Evolutionary conservation across 495 filamentous ascomycete genomes (phyloP).

Genomic region (Ramalina peruviana): DNA sequence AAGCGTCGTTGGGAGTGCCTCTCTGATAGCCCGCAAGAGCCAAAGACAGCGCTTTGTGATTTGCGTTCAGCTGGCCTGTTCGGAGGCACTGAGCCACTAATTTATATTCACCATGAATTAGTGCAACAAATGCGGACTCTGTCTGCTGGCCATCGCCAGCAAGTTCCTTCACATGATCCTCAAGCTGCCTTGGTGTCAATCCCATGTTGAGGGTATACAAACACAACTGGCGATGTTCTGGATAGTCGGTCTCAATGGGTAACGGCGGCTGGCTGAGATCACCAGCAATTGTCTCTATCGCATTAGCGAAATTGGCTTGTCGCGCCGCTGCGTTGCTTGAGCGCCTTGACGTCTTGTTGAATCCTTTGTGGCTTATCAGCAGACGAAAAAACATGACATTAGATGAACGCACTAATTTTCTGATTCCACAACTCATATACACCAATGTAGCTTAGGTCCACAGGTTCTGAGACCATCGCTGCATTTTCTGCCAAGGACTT

Average conservation of each 20-base stretch:
- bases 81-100: constrained; percentile 33
- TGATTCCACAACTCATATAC: constrained; percentile 70
- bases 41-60: constrained; percentile 38
- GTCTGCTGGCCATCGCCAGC: constrained; percentile 52
- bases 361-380: constrained; percentile 5
- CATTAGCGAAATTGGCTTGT: constrained; percentile 28
- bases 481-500: constrained; percentile 47
- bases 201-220: constrained; percentile 66
- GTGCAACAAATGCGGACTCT: constrained; percentile 63
- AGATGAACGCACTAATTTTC: constrained; percentile 40
- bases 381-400: not conserved
- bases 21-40: constrained; percentile 41
- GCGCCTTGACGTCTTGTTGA: constrained; percentile 6
- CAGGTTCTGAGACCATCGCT: constrained; percentile 55
- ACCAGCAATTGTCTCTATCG: constrained; percentile 37
- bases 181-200: constrained; percentile 45
- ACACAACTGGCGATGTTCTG: constrained; percentile 64
- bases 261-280: constrained; percentile 33
- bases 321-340: constrained; percentile 4
- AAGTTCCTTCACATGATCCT: constrained; percentile 45
- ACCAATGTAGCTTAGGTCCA: constrained; percentile 80
- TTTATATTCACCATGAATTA: constrained; percentile 57
- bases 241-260: constrained; percentile 44
- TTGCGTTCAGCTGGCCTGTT: constrained; percentile 28
- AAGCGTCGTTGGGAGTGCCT: constrained; percentile 36